Percentiles rank a stretch among this genome's conserved stretches.
Conservation (phyloP, 306 rosid species). For the Medicago arabica region DNA sequence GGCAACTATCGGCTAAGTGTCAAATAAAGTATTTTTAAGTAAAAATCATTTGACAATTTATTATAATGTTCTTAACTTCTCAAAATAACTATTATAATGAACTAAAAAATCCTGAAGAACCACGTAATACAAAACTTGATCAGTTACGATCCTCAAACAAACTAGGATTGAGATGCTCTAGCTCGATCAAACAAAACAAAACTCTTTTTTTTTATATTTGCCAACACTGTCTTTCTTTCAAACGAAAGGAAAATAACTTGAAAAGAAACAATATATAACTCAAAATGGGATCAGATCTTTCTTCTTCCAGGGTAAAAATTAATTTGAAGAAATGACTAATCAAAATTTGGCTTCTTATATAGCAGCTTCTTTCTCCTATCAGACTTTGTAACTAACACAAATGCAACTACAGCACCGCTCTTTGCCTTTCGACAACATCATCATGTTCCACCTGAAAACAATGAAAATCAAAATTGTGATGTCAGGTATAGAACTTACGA, state of each 20-base stretch:
- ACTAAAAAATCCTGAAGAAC: neutral
- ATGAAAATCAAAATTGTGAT: constrained; percentile 23
- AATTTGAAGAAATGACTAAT: constrained; percentile 16
- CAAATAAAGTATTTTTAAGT: neutral
- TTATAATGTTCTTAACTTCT: neutral
- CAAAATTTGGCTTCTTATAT: constrained; percentile 30
- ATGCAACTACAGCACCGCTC: constrained; percentile 51
- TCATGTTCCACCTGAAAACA: constrained; percentile 60
- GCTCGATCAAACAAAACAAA: neutral
- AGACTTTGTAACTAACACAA: neutral
- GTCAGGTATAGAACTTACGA: neutral
- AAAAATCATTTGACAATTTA: neutral
- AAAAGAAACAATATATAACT: neutral
- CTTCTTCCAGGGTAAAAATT: constrained; percentile 2
- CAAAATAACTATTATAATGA: neutral
- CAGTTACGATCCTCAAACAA: neutral
- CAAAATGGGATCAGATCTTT: neutral
- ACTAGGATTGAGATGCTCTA: neutral
- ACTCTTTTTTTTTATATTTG: neutral
- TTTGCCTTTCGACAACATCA: constrained; percentile 57
- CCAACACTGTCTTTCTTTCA: constrained; percentile 8
- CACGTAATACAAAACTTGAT: neutral
- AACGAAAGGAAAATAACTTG: constrained; percentile 9
- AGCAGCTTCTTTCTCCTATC: constrained; percentile 16
- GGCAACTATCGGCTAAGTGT: too few species aligned